Evolutionary conservation across 2,329 filamentous ascomycete genomes (phyloP).

Genomic region (Aspergillus pseudoterreus): DNA sequence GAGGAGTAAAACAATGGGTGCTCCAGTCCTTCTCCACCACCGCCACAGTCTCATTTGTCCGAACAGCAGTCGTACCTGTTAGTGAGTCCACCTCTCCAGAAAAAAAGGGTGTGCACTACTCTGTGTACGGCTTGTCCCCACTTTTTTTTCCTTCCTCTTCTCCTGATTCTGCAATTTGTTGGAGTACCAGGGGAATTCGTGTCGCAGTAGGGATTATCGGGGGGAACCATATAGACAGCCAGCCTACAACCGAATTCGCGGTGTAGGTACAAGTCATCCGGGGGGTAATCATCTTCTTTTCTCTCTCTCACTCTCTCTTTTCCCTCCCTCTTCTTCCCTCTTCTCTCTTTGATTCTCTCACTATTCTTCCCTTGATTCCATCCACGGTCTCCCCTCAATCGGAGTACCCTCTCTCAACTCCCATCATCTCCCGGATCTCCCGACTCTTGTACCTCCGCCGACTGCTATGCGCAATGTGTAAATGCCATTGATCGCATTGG

Average conservation of each 20-base stretch:
- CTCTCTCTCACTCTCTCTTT: background rate
- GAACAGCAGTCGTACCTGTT: background rate
- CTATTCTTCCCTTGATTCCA: background rate
- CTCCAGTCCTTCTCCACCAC: background rate
- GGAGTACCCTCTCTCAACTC: background rate
- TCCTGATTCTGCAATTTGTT: conserved; percentile 4
- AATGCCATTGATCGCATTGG: conserved; percentile 1
- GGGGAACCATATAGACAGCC: background rate
- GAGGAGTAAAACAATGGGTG: too few species aligned
- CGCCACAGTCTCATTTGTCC: background rate
- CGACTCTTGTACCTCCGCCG: background rate
- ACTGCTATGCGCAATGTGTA: background rate
- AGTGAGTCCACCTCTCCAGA: conserved; percentile 1
- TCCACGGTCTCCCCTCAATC: background rate
- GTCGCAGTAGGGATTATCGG: too few species aligned
- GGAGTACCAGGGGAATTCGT: background rate
- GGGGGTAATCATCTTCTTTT: background rate
- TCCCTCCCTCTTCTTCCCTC: background rate
- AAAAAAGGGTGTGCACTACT: background rate
- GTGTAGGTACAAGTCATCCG: background rate
- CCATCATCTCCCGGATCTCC: background rate
- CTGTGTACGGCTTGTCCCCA: background rate
- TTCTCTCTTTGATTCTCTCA: background rate
- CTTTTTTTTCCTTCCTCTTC: background rate
- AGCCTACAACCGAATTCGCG: background rate